A percentile compares a stretch with the other conserved stretches of the same genome.
phyloP scores from a whole-genome alignment of 805 yeast genomes.

The Zygoascus bituminiphila region DNA sequence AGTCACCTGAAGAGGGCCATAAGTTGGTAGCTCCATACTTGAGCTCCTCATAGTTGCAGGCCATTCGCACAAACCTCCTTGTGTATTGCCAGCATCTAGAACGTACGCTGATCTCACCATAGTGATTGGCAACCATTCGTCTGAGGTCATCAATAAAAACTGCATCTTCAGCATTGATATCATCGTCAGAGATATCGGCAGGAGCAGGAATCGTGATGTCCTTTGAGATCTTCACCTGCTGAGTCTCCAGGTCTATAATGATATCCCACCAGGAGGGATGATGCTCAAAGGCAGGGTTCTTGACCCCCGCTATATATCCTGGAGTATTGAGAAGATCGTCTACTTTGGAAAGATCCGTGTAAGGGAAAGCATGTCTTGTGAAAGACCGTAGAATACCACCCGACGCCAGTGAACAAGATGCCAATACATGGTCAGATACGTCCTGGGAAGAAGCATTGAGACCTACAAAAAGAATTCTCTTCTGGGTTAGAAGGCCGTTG shows the following conservation, averaged over 20 bases:
- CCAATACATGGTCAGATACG: conserved; percentile 43
- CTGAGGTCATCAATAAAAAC: conserved; percentile 22
- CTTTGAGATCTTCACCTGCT: conserved; percentile 27
- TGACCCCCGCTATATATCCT: conserved; percentile 51
- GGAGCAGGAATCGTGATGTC: conserved; percentile 10
- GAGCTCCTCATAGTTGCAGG: conserved; percentile 22
- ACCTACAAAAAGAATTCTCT: conserved; percentile 42
- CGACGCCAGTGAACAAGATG: conserved; percentile 41
- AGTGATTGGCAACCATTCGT: conserved; percentile 23
- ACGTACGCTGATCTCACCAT: conserved; percentile 25
- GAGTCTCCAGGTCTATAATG: conserved; percentile 43
- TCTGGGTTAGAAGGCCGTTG: conserved; percentile 46
- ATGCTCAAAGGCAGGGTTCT: conserved; percentile 49
- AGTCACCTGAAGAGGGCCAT: conserved; percentile 16
- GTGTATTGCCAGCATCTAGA: conserved; percentile 23
- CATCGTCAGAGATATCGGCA: neutral
- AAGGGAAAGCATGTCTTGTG: conserved; percentile 44
- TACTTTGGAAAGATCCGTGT: conserved; percentile 47
- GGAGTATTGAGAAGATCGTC: conserved; percentile 41
- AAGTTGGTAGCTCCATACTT: conserved; percentile 19
- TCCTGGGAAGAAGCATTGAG: conserved; percentile 42
- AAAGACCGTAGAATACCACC: conserved; percentile 48
- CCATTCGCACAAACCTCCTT: conserved; percentile 23
- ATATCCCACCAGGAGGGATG: conserved; percentile 51
- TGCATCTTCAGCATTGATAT: conserved; percentile 14